Evolutionary conservation across 2,329 filamentous ascomycete genomes (phyloP), one percentile per base, ranked within the genome.

Genomic region (Nemania sp.): DNA sequence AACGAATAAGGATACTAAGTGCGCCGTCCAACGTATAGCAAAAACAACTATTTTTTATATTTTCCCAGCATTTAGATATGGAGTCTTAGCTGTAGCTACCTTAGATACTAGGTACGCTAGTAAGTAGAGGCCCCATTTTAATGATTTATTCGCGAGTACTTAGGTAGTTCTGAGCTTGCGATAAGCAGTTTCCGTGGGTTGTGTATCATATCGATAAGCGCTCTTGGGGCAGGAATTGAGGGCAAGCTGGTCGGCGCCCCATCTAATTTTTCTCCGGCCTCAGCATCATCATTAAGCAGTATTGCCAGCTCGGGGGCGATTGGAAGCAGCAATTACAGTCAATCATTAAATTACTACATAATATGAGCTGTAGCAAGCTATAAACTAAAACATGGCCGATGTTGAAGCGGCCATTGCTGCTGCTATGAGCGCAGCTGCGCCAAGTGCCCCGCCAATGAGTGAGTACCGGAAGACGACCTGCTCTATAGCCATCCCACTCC

Each of bases 351-450:
- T 43, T 24, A 53, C 8, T 51, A 26, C 29, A 70, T 67, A 67
- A 61, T 35, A 64, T 58, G 61, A 57, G 7, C 38, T 60, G 62
- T 70, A 60, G 64, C 66, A 49, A 60, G 62, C n/a, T 54, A 47
- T 57, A 59, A 61, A 54, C 59, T 67, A 47, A 76, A 43, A 59
- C 24, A 77, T 77, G 75, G 74, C 75, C 68, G 75, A 76, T 60
- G 75, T 77, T 55, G 75, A 74, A 66, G 75, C 76, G 58, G 75
- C 74, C 57, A 75, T 77, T 54, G 75, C 75, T 54, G 75, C 75
- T n/a, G 75, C 75, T 54, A 69, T 76, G 66, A 72, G 72, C 66
- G 75, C 73, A 41, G 73, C 67, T 49, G 64, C 59, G 59, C 65
- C 73, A 22, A 57, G 35, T 59, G 67, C 64, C 63, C 69, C 69